Percentiles rank a stretch among this genome's conserved stretches.
Conservation (phyloP, 257 asterid species). For the Fraxinus pennsylvanica region DNA sequence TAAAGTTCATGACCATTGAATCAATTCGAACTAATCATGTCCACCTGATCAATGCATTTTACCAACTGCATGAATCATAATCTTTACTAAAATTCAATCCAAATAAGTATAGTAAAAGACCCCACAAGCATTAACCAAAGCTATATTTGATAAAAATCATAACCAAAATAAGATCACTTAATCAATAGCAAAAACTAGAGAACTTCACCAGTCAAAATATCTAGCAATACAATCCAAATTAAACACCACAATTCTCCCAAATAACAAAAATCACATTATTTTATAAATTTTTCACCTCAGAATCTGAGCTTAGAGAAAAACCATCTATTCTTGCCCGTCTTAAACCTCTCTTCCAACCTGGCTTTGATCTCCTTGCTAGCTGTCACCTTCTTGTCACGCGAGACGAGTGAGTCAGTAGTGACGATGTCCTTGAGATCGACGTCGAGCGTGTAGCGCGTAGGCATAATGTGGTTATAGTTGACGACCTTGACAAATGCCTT, state of each 20-base stretch:
- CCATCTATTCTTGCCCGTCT: constrained; percentile 46
- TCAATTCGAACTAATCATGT: neutral
- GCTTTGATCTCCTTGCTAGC: constrained; percentile 41
- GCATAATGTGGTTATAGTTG: constrained; percentile 44
- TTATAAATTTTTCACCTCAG: constrained; percentile 14
- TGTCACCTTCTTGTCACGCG: constrained; percentile 43
- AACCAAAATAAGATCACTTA: constrained; percentile 5
- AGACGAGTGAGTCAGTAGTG: constrained; percentile 26
- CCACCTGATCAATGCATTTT: neutral
- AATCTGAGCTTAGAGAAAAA: constrained; percentile 44
- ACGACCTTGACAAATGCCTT: constrained; percentile 42
- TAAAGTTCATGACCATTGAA: neutral
- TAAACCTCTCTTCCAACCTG: constrained; percentile 40
- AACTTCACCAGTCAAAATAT: constrained; percentile 5
- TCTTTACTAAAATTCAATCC: neutral
- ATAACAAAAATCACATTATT: neutral
- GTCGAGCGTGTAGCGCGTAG: constrained; percentile 46
- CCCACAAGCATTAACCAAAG: neutral
- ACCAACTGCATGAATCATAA: neutral
- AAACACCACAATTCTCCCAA: neutral
- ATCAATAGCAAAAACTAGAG: neutral
- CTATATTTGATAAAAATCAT: neutral
- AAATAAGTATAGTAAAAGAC: neutral
- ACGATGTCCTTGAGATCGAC: constrained; percentile 40
- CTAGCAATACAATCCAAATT: neutral